A percentile compares a stretch with the other conserved stretches of the same genome.
Conservation (phyloP, 768 basidiomycete species). For the Pseudohyphozyma bogoriensis region DNA sequence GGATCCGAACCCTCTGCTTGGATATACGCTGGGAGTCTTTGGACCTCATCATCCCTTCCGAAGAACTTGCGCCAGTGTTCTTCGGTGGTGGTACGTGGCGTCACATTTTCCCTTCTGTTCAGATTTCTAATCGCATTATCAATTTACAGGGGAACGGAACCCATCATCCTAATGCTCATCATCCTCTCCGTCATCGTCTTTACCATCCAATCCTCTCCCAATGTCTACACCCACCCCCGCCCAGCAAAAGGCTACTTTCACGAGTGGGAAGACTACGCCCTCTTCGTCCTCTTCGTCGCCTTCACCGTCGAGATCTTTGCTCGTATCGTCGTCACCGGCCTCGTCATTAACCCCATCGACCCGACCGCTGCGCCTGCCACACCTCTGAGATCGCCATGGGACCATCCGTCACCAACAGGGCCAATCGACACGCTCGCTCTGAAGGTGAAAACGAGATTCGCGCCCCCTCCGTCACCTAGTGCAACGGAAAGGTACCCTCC, state of each 20-base stretch:
- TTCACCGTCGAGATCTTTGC: slow-evolving; percentile 83
- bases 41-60: slow-evolving; percentile 59
- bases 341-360: slow-evolving; percentile 54
- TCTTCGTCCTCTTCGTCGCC: slow-evolving; percentile 72
- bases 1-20: not conserved
- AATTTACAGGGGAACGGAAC: slow-evolving; percentile 69
- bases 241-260: slow-evolving; percentile 62
- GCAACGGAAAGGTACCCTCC: no score
- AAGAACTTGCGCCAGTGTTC: slow-evolving; percentile 52
- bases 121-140: not conserved
- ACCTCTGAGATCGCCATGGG: no score
- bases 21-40: slow-evolving; percentile 66
- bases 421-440: no score
- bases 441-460: no score
- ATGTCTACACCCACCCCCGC: slow-evolving; percentile 42
- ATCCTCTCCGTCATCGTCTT: slow-evolving; percentile 71
- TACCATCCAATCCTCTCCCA: slow-evolving; percentile 63
- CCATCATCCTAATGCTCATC: slow-evolving; percentile 68
- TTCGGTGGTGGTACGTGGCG: slow-evolving; percentile 60
- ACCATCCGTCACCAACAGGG: no score
- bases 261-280: slow-evolving; percentile 73
- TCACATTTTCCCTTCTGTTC: not conserved
- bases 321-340: slow-evolving; percentile 78
- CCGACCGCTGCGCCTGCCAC: slow-evolving; percentile 5
- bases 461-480: no score